phyloP scores from a whole-genome alignment of 2,329 filamentous ascomycete genomes.

The Endocalyx cinctus region DNA sequence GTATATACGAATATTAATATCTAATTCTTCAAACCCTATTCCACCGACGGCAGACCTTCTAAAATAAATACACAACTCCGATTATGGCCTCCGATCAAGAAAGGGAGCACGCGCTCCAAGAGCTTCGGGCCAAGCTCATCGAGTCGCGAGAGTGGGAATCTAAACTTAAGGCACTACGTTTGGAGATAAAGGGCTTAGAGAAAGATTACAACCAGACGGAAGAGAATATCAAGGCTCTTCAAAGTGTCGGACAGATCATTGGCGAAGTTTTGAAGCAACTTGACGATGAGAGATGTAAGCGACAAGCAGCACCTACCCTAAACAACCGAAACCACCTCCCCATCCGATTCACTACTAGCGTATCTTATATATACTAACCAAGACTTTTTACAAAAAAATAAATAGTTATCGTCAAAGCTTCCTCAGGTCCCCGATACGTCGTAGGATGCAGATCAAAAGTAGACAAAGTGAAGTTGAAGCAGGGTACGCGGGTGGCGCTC shows the following conservation, averaged over 20 bases:
- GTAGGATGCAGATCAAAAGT: slow-evolving; percentile 98
- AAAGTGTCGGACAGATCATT: slow-evolving; percentile 99
- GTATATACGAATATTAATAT: no score
- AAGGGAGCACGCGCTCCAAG: slow-evolving; percentile 66
- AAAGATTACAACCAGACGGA: slow-evolving; percentile 96
- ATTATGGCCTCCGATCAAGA: slow-evolving; percentile 52
- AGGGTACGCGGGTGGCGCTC: slow-evolving; percentile 93
- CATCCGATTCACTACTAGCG: not conserved
- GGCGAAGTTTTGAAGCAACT: slow-evolving; percentile 98
- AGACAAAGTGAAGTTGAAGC: slow-evolving; percentile 94
- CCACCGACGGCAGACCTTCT: no score
- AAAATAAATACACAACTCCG: no score
- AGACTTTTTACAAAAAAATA: no score
- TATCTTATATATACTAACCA: not conserved
- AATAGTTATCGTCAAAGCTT: slow-evolving; percentile 95
- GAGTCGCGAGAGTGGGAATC: slow-evolving; percentile 98
- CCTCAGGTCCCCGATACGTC: slow-evolving; percentile 93
- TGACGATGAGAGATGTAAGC: slow-evolving; percentile 95
- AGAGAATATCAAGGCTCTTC: slow-evolving; percentile 98
- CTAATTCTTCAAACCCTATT: no score
- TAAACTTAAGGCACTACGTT: slow-evolving; percentile 87
- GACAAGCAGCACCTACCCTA: slow-evolving; percentile 3
- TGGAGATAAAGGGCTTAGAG: slow-evolving; percentile 94
- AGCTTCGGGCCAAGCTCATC: slow-evolving; percentile 76
- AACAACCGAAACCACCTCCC: not conserved